Evolutionary conservation across 2,329 filamentous ascomycete species (phyloP), one percentile per base, ranked within the genome.

Genomic region (Herpotrichia juniperi): DNA sequence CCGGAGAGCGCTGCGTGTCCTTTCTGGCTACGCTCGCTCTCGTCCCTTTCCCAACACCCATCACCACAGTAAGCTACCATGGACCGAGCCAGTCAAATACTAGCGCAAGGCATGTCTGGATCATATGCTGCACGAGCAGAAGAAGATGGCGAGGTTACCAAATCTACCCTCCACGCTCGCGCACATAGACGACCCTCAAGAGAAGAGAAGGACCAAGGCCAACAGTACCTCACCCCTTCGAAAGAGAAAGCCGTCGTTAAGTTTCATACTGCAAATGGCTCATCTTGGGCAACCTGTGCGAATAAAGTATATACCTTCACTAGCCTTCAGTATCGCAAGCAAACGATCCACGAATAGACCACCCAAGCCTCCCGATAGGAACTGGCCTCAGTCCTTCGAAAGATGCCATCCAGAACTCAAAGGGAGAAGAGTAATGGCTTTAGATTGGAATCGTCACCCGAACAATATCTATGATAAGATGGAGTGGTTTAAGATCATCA

Each of bases 241-340:
- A 62, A 71, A 58, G 66, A 69, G 58, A 63, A 64, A 52, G 64
- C 60, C 26, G 42, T 69, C 39, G 52, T 58, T 21, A 46, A 53
- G 39, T 52, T 57, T 42, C 8, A n/a, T 57, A 14, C n/a, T 51
- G 28, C 48, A 32, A 42, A 54, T 54, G 46, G 25, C 48, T 40
- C 22, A n/a, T 48, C 42, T 55, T 40, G 42, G 50, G 21, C 40
- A 50, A 14, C 51, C 51, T 52, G 37, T 60, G 17, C 57, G 24
- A 46, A 55, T 62, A 1, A 60, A 62, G 42, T 54, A 51, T 40
- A 50, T 60, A 46, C 51, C 46, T 35, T 55, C 50, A 11, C 32
- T 61, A 39, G 56, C 54, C 24, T 54, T 57, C 40, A 25, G 21
- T 32, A 35, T 51, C 31, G 39, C 58, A 10, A 37, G 51, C 40